Base-by-base conservation (phyloP, 2,329 filamentous ascomycete genomes). In the Diplodia seriata region DNA sequence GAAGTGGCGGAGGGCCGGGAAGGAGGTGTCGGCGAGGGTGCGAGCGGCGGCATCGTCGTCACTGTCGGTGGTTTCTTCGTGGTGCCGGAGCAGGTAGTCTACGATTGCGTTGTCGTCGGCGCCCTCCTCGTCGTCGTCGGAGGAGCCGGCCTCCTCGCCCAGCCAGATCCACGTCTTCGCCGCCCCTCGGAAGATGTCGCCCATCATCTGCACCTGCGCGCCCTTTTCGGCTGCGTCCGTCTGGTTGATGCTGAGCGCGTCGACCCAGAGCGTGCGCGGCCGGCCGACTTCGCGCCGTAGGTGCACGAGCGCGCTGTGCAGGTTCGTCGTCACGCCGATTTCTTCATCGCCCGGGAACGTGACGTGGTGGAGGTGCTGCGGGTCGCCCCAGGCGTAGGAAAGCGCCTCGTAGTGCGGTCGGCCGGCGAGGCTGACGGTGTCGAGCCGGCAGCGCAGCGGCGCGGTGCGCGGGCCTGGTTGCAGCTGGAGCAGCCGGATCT, bases 201-300 rank as follows among this genome's bases (percentile, higher is more conserved):
- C 38, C 38, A 47, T 61, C 20, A 38, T 38, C 3, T n/a, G 56
- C 3, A 61, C 40, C 18, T 47, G 56, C 5, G 6, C 20, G 20
- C 23, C 9, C 40, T 43, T 61, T 15, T 61, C 56, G 0, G 2
- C 11, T 0, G 8, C 4, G 12, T 61, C 56, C 0, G 14, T 5
- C n/a, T 61, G 56, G 23, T 26, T 9, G 36, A 61, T 26, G 20
- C 56, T 43, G 36, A 61, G 20, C 33, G 23, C 23, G 7, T 61
- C 56, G 9, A 29, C 40, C 56, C 56, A 61, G 11, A 61, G 49
- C 38, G 38, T 43, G 6, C 31, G 31, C 31, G 31, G 31, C 5
- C 2, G 1, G 0, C 14, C 15, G 1, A 4, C 36, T 3, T 14
- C 38, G 15, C 15, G 14, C 15, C 38, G 15, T 5, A 43, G 38